Evolutionary conservation across 305 asterid genomes (phyloP).

Genomic region (Petunia hybrid): DNA sequence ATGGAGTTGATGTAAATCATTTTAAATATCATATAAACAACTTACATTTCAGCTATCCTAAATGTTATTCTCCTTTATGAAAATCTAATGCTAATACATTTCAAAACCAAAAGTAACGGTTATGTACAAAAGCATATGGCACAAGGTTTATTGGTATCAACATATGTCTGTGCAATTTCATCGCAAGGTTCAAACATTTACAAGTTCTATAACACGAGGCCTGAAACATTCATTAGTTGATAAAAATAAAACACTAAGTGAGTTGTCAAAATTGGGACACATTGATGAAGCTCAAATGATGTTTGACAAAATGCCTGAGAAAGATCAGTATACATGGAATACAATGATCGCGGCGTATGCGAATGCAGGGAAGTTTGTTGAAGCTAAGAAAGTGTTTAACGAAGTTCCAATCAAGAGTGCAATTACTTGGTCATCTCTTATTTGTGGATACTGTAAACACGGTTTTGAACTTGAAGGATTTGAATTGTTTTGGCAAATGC

Average conservation of each 20-base stretch:
- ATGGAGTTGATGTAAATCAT: not conserved
- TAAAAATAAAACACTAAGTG: conserved; percentile 48
- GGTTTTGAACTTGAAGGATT: conserved; percentile 69
- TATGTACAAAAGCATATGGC: too few species aligned
- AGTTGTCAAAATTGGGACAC: conserved; percentile 46
- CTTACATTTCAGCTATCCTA: not conserved
- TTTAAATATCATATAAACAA: not conserved
- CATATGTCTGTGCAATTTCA: conserved; percentile 34
- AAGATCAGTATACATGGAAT: conserved; percentile 77
- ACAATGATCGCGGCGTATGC: conserved; percentile 74
- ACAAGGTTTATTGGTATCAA: not conserved
- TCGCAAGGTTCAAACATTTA: conserved; percentile 29
- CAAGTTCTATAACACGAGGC: conserved; percentile 9
- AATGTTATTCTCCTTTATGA: not conserved
- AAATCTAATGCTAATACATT: not conserved
- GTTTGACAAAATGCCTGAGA: conserved; percentile 75
- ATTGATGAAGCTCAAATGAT: conserved; percentile 62
- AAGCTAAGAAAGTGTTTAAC: conserved; percentile 64
- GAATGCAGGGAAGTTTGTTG: conserved; percentile 59
- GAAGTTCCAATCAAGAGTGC: conserved; percentile 57
- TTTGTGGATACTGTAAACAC: conserved; percentile 77
- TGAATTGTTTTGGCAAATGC: conserved; percentile 68
- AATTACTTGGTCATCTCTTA: conserved; percentile 78
- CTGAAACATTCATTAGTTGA: conserved; percentile 40
- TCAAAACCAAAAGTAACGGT: not conserved